These are phyloP conservation scores for Saccharomycopsis hybrid DNA, from an alignment of 1,139 yeast species.

Conservation along the genomic window DNA sequence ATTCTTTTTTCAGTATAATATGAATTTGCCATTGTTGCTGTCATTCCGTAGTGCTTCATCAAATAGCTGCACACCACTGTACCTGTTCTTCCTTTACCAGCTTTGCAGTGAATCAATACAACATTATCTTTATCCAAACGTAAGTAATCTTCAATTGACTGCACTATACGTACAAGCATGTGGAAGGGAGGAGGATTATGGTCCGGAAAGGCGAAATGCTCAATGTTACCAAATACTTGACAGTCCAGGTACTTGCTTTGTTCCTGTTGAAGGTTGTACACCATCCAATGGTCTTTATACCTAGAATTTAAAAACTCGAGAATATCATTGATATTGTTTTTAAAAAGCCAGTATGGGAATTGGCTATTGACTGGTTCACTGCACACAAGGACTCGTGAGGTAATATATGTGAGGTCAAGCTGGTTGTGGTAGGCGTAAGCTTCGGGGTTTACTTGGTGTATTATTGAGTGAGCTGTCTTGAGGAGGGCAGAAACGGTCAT, in stretches of 20 bases:
- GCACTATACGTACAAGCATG: constrained; percentile 39
- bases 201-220: constrained; percentile 47
- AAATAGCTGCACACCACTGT: constrained; percentile 66
- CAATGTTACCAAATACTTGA: constrained; percentile 26
- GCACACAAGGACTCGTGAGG: constrained; percentile 56
- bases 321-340: constrained; percentile 50
- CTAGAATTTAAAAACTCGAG: constrained; percentile 40
- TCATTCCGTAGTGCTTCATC: constrained; percentile 38
- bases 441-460: constrained; percentile 4
- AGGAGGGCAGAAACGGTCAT: constrained; percentile 11
- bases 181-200: constrained; percentile 70
- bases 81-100: constrained; percentile 92
- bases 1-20: constrained; percentile 55
- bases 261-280: constrained; percentile 70
- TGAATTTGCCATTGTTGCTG: constrained; percentile 41
- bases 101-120: constrained; percentile 80
- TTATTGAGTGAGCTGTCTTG: constrained; percentile 5
- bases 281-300: constrained; percentile 58
- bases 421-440: constrained; percentile 8
- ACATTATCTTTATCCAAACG: constrained; percentile 34
- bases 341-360: constrained; percentile 40
- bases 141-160: constrained; percentile 42
- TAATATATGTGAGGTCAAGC: constrained; percentile 60
- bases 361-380: constrained; percentile 56
- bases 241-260: constrained; percentile 42